Base-by-base conservation (phyloP, 2,329 filamentous ascomycete species). In the Anthostomella pinea region DNA sequence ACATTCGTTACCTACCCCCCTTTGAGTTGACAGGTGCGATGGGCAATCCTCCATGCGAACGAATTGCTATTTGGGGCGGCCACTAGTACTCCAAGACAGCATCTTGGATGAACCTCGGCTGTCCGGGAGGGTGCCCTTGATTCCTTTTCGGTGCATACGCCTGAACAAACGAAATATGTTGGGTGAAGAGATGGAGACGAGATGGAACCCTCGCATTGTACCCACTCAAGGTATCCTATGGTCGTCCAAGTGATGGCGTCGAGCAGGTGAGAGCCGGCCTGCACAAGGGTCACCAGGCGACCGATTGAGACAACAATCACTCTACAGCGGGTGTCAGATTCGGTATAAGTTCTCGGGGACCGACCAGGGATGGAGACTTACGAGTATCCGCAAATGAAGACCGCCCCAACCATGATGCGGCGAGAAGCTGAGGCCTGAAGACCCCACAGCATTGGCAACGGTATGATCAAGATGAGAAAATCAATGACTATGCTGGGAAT, bases 191-290 rank as follows among this genome's bases (percentile, higher is more conserved):
- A 31, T 28, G n/a, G 35, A 38, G 22, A 32, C 8, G 35, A 38
- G 14, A 38, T 31, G 6, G 35, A 20, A 5, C 35, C 35, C 21
- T 31, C 35, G 21, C 20, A 26, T 27, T 31, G 35, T 10, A 31
- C 27, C 35, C 35, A 38, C 28, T 38, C 35, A 15, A 38, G 15
- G 22, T 26, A 38, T 26, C 20, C 29, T 20, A 38, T 32, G 16
- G 35, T 27, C 27, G 27, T 38, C 35, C 35, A 38, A 26, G 35
- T 31, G 35, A 38, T 21, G 21, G 31, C 27, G 15, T 38, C 28
- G 21, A 32, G 19, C 16, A 38, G 35, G 32, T 38, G 19, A 27
- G 27, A 19, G 10, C 35, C 33, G 10, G 25, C 20, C 17, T 16
- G 11, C 18, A 26, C 33, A 15, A 35, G 25, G 18, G 33, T 27